Evolutionary conservation across 345 rosid species (phyloP).

Genomic region (Odontarrhena argentea): DNA sequence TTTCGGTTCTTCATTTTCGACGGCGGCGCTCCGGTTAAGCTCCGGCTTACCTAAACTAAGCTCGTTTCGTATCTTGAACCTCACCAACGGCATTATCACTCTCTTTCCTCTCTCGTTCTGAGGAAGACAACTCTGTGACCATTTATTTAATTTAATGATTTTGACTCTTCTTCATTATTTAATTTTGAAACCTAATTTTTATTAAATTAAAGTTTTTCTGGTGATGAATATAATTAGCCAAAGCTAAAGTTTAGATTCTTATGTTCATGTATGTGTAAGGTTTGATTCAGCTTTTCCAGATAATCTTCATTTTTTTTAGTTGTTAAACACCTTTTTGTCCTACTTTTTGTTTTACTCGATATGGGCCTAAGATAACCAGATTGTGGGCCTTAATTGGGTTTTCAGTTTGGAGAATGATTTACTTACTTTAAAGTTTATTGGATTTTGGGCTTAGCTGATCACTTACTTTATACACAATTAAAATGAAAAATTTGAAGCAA

Average conservation of each 20-base stretch:
- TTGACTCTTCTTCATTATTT: slow-evolving; percentile 26
- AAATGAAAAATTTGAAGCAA: too few relatives aligned
- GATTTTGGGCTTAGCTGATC: slow-evolving; percentile 1
- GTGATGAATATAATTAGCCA: slow-evolving; percentile 13
- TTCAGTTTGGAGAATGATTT: neutral
- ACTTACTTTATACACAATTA: neutral
- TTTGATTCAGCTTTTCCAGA: slow-evolving; percentile 38
- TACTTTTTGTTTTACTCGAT: neutral
- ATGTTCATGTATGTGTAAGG: slow-evolving; percentile 27
- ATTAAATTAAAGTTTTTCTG: slow-evolving; percentile 1
- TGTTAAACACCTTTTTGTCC: slow-evolving; percentile 4
- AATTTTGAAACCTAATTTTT: slow-evolving; percentile 24
- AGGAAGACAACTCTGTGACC: neutral
- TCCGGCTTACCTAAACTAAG: slow-evolving; percentile 67
- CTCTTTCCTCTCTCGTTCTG: slow-evolving; percentile 15
- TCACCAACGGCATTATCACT: slow-evolving; percentile 74
- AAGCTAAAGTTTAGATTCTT: slow-evolving; percentile 37
- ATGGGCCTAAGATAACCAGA: slow-evolving; percentile 7
- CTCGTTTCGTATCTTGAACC: slow-evolving; percentile 80
- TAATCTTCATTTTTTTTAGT: slow-evolving; percentile 19
- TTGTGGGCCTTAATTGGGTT: slow-evolving; percentile 17
- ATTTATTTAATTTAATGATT: slow-evolving; percentile 6
- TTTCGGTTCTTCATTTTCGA: slow-evolving; percentile 77
- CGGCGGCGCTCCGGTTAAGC: slow-evolving; percentile 54
- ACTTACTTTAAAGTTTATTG: neutral